Evolutionary conservation across 768 basidiomycete species (phyloP), one percentile per base, ranked within the genome.

Genomic region (Pluteus cervinus): DNA sequence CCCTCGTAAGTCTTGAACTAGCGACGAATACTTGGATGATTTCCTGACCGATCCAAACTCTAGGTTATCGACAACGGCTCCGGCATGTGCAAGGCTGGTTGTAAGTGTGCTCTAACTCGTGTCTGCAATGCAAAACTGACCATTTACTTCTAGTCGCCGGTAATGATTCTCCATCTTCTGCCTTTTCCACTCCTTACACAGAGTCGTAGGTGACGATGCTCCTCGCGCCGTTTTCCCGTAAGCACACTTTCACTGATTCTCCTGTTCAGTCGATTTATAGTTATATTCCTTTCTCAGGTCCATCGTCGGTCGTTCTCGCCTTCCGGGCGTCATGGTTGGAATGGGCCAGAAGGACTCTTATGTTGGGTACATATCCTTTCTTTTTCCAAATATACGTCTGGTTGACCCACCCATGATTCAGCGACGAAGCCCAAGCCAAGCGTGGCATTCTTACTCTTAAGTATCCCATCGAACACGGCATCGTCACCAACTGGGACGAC

Each of bases 281-380:
- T 29, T 41, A 39, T 39, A 11, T 37, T 39, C n/a, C 17, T 25
- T 37, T 45, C 16, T 10, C 47, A 86, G 85, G 37, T 92, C 91
- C 18, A 92, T 96, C 55, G 89, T 94, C 50, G 92, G 92, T 53
- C 89, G 91, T 50, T 87, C 91, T 43, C 85, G 89, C 61, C 90
- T 93, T 68, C 82, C 85, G 55, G 87, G 88, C 71, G 86, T 92
- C 48, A 94, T 94, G 91, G 86, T 93, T 46, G 91, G 92, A 50
- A 93, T 94, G 91, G 86, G 85, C 30, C 84, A 90, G 62, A 94
- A 94, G 62, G 92, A 94, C 61, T 92, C 90, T 49, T 96, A 91
- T 56, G 91, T 94, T 41, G 92, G 89, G 89, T 91, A 56, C 42
- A 75, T 54, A 37, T 36, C 33, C 18, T 33, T 24, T 40, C 33